phyloP scores from a whole-genome alignment of 495 filamentous ascomycete genomes.

The Lasiosphaeria miniovina region DNA sequence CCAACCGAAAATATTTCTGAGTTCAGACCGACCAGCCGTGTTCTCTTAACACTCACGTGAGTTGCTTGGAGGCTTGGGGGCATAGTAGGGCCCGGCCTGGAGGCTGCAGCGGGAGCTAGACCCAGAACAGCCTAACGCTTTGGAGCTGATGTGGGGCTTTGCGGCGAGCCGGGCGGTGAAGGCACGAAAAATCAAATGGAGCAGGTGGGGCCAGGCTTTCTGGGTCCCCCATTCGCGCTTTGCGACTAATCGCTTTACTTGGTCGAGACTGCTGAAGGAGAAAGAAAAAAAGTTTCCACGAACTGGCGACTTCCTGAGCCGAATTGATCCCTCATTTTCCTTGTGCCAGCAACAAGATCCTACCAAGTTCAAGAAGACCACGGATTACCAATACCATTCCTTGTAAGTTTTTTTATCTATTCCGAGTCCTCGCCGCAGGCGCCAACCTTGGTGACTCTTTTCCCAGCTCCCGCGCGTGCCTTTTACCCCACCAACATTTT shows the following conservation, averaged over 20 bases:
- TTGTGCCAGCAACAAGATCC: too few relatives aligned
- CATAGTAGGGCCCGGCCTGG: background rate
- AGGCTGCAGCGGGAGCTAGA: slow-evolving; percentile 3
- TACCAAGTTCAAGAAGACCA: too few relatives aligned
- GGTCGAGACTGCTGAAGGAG: background rate
- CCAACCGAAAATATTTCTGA: slow-evolving; percentile 26
- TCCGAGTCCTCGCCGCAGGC: slow-evolving; percentile 17
- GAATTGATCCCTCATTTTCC: background rate
- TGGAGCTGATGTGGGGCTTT: slow-evolving; percentile 1
- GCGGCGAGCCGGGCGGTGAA: slow-evolving; percentile 1
- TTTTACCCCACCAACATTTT: slow-evolving; percentile 13
- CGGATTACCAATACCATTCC: background rate
- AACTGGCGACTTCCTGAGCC: background rate
- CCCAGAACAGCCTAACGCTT: background rate
- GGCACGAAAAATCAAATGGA: slow-evolving; percentile 14
- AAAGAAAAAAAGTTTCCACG: background rate
- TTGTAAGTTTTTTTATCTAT: slow-evolving; percentile 1
- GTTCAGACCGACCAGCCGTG: background rate
- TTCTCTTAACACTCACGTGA: slow-evolving; percentile 22
- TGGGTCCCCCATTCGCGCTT: slow-evolving; percentile 3
- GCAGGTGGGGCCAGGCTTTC: slow-evolving; percentile 3
- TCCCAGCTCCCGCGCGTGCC: background rate
- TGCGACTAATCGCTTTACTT: background rate
- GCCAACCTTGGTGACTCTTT: slow-evolving; percentile 7
- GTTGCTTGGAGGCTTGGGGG: background rate